phyloP scores from a whole-genome alignment of 495 filamentous ascomycete genomes.

The Hyaloscypha hepaticicola region DNA sequence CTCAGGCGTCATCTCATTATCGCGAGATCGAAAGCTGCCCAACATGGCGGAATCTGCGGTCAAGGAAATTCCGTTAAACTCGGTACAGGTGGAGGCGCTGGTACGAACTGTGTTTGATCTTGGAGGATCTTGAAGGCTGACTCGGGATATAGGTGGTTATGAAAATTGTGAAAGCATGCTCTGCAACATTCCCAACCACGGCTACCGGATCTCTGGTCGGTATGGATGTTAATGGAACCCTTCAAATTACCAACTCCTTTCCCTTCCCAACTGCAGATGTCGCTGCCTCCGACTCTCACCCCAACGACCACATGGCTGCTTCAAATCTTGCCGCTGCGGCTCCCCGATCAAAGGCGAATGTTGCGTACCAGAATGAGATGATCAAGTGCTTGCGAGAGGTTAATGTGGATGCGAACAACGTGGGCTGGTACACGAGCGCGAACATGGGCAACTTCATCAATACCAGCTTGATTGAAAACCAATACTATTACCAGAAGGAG shows the following conservation, averaged over 20 bases:
- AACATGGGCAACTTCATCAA: slow-evolving; percentile 99
- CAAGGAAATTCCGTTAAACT: slow-evolving; percentile 60
- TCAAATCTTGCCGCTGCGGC: slow-evolving; percentile 82
- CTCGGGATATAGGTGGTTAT: slow-evolving; percentile 70
- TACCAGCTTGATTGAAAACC: slow-evolving; percentile 94
- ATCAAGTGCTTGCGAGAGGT: slow-evolving; percentile 94
- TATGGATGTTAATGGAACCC: slow-evolving; percentile 79
- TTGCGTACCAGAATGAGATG: slow-evolving; percentile 93
- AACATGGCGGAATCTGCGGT: slow-evolving; percentile 32
- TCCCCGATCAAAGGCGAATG: slow-evolving; percentile 86
- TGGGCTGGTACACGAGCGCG: slow-evolving; percentile 97
- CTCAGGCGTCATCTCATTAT: neutral
- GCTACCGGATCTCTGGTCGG: slow-evolving; percentile 89
- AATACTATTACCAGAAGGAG: slow-evolving; percentile 93
- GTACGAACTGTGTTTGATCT: slow-evolving; percentile 44
- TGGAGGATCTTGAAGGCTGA: slow-evolving; percentile 31
- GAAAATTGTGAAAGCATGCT: slow-evolving; percentile 95
- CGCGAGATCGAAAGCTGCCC: neutral
- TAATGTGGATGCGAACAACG: slow-evolving; percentile 96
- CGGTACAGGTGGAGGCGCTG: slow-evolving; percentile 78
- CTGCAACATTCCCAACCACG: slow-evolving; percentile 80
- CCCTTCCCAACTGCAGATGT: slow-evolving; percentile 87
- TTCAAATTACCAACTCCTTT: slow-evolving; percentile 94
- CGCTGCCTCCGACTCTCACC: slow-evolving; percentile 69
- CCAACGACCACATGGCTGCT: slow-evolving; percentile 62